phyloP scores from a whole-genome alignment of 1,284 basidiomycete genomes.

The Hypsizygus ulmarius region DNA sequence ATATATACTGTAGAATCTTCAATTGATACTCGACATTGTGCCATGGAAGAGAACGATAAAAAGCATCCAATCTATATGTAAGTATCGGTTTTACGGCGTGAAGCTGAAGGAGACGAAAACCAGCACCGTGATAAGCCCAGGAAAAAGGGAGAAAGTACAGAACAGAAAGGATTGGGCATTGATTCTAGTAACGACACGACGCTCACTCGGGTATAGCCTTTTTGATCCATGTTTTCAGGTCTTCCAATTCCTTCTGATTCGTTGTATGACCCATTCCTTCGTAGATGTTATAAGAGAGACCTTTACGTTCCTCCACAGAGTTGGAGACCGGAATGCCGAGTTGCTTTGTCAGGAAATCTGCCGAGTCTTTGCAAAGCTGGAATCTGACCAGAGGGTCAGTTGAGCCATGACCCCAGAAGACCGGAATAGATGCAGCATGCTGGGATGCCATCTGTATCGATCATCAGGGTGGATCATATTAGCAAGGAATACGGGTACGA shows the following conservation, averaged over 20 bases:
- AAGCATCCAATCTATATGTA: too few species aligned
- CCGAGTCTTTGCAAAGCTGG: slow-evolving; percentile 45
- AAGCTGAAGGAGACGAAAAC: too few species aligned
- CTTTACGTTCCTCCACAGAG: slow-evolving; percentile 31
- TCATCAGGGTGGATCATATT: slow-evolving; percentile 9
- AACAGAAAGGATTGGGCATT: too few species aligned
- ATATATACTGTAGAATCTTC: too few species aligned
- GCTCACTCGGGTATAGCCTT: slow-evolving; percentile 38
- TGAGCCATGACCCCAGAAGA: slow-evolving; percentile 90
- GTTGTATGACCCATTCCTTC: slow-evolving; percentile 63
- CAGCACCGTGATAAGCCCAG: too few species aligned
- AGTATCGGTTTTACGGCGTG: too few species aligned
- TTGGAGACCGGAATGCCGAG: slow-evolving; percentile 44
- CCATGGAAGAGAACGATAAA: too few species aligned
- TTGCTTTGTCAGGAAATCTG: slow-evolving; percentile 50
- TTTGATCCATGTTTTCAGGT: slow-evolving; percentile 63
- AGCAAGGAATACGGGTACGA: slow-evolving; percentile 24
- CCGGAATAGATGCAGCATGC: slow-evolving; percentile 59
- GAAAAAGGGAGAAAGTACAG: too few species aligned
- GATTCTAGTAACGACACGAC: too few species aligned
- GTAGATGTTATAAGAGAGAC: slow-evolving; percentile 63
- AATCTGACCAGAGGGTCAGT: slow-evolving; percentile 71
- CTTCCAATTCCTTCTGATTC: slow-evolving; percentile 58
- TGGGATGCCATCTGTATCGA: slow-evolving; percentile 51
- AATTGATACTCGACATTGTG: too few species aligned